phyloP scores from a whole-genome alignment of 106 monocot species.

The Alisma plantagoaquatica region DNA sequence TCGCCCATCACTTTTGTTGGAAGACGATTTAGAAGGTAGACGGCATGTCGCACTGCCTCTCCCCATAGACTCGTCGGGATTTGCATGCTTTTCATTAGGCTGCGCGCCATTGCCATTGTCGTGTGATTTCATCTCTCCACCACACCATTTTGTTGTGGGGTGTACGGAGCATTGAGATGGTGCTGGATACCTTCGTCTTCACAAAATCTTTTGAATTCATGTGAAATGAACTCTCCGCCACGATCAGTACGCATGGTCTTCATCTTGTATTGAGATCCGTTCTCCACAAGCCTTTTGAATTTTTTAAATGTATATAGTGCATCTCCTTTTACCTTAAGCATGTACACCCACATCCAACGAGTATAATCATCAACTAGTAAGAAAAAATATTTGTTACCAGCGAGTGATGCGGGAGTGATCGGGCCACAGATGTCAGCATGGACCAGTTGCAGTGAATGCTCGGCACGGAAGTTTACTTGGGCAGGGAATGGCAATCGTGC shows the following conservation, averaged over 20 bases:
- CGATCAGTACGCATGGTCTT: conserved; percentile 3
- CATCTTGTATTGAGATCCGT: not conserved
- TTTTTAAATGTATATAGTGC: not conserved
- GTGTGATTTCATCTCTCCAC: conserved; percentile 11
- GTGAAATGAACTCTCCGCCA: not conserved
- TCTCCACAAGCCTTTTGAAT: not conserved
- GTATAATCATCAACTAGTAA: conserved; percentile 1
- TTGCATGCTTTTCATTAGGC: conserved; percentile 11
- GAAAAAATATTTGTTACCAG: conserved; percentile 1
- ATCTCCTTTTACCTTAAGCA: not conserved
- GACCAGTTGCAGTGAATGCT: conserved; percentile 3
- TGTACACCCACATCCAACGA: conserved; percentile 4
- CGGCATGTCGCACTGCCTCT: conserved; percentile 13
- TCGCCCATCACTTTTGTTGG: conserved; percentile 7
- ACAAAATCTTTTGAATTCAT: not conserved
- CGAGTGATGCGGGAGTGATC: conserved; percentile 3
- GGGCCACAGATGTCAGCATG: conserved; percentile 8
- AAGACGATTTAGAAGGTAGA: conserved; percentile 10
- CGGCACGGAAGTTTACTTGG: not conserved
- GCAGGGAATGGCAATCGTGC: conserved; percentile 8
- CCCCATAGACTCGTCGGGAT: conserved; percentile 10
- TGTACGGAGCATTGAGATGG: conserved; percentile 7
- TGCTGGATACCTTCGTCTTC: conserved; percentile 6
- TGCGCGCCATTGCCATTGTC: conserved; percentile 5
- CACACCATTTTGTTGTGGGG: conserved; percentile 10